Evolutionary conservation across 108 stramenopile genomes (phyloP), one percentile per base, ranked within the genome.

Genomic region (Craspedostauros australis): DNA sequence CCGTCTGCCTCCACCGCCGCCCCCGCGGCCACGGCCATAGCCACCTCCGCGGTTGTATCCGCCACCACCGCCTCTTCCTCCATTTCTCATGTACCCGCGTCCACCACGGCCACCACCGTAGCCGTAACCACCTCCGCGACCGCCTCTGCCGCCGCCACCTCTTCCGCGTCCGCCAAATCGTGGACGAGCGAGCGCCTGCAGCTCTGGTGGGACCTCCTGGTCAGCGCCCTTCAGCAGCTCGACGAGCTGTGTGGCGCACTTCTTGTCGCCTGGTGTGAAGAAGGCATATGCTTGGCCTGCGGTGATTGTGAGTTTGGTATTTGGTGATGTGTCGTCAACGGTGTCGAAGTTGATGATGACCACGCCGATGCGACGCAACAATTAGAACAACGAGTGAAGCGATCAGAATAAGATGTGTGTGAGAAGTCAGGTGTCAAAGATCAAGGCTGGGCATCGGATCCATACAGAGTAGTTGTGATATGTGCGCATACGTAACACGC

Each of bases 201-300:
- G 67, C 33, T 86, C 86, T 9, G 66, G 45, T 15, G 93, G 93
- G 57, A 91, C 66, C 34, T 77, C 85, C 64, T 91, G 88, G 15
- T 78, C 77, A 0, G 90, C 81, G 64, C 91, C 88, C 43, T 57
- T 62, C 68, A 95, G 50, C 26, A 95, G 82, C 62, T 83, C 78
- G 2, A 91, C 93, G 7, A 95, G 68, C 51, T 80, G 66, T 16
- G 72, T 73, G n/a, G 93, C 93, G 46, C 70, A 60, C 48, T 91
- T 91, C 36, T 63, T 73, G 59, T 95, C 90, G 18, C 78, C 75
- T 4, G 56, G 70, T 9, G 96, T 95, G 57, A 97, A 95, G 50
- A 97, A 91, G 7, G 96, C 90, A 51, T 86, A 73, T 8, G 96
- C 92, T 6, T 66, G 52, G n/a, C n/a, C n/a, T n/a, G n/a, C n/a